Evolutionary conservation across 129 eudicot species (phyloP).

Genomic region (Chrysanthemum seticuspe): DNA sequence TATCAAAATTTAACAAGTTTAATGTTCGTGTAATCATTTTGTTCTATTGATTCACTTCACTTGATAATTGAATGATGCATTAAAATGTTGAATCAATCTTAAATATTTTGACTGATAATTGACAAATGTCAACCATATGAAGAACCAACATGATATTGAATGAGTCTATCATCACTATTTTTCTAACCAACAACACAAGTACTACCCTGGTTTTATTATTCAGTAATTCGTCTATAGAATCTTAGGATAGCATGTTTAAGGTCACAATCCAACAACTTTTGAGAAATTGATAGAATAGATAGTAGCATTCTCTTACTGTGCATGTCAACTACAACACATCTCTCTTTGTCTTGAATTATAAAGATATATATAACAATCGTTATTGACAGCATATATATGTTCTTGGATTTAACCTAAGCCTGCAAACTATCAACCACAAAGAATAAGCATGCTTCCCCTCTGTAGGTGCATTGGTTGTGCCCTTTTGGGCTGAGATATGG

Average conservation of each 20-base stretch:
- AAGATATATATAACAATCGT: background rate
- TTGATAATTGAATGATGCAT: background rate
- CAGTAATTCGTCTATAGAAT: constrained; percentile 10
- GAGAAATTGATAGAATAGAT: constrained; percentile 29
- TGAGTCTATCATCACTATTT: constrained; percentile 10
- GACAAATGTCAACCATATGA: background rate
- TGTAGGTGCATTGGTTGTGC: too few relatives aligned
- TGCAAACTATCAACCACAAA: too few relatives aligned
- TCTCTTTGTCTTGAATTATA: background rate
- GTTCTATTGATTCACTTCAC: background rate
- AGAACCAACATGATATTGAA: constrained; percentile 1
- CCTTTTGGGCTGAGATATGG: too few relatives aligned
- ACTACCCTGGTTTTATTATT: constrained; percentile 10
- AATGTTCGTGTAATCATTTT: too few relatives aligned
- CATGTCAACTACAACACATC: constrained; percentile 4
- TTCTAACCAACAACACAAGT: constrained; percentile 16
- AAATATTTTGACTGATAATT: constrained; percentile 2
- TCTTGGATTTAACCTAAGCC: background rate
- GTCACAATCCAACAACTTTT: constrained; percentile 32
- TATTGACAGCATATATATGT: background rate
- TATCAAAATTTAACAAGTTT: too few relatives aligned
- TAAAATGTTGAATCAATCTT: constrained; percentile 7
- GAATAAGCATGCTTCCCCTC: too few relatives aligned
- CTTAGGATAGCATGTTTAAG: constrained; percentile 28
- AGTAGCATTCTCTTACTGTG: constrained; percentile 18